Evolutionary conservation across 768 basidiomycete species (phyloP).

Genomic region (Leccinum variicolor): DNA sequence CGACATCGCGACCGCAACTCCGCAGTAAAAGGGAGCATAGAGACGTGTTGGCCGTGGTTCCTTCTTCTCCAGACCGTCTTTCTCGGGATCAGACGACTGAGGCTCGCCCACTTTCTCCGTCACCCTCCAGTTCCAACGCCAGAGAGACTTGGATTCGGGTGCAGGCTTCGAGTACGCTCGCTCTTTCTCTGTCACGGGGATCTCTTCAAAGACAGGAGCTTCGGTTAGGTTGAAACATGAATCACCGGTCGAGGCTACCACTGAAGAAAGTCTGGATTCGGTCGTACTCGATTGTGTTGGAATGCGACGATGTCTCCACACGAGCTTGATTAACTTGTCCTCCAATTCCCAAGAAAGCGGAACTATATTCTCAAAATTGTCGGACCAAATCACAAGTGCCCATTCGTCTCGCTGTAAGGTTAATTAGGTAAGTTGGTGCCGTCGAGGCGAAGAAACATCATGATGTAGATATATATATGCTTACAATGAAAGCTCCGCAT

Average conservation of each 20-base stretch:
- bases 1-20: conserved; percentile 59
- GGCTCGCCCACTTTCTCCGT: conserved; percentile 23
- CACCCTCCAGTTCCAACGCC: conserved; percentile 47
- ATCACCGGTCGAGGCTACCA: conserved; percentile 42
- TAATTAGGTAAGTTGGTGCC: neutral
- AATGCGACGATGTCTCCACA: conserved; percentile 56
- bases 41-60: conserved; percentile 50
- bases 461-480: conserved; percentile 32
- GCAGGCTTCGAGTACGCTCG: neutral
- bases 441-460: neutral
- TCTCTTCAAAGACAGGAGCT: conserved; percentile 27
- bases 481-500: conserved; percentile 82
- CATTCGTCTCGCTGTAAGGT: conserved; percentile 68
- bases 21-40: conserved; percentile 71
- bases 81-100: conserved; percentile 42
- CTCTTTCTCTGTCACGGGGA: conserved; percentile 21
- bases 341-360: conserved; percentile 68
- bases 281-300: conserved; percentile 17
- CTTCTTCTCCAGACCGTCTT: conserved; percentile 35
- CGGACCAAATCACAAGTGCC: conserved; percentile 80
- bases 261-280: conserved; percentile 33
- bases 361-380: conserved; percentile 76
- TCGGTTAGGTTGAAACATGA: conserved; percentile 55
- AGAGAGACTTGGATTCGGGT: conserved; percentile 7
- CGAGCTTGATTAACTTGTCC: conserved; percentile 74